A percentile compares a stretch with the other conserved stretches of the same genome.
Evolutionary conservation across 2,329 filamentous ascomycete genomes (phyloP).

Genomic region (Exophiala viscosa): DNA sequence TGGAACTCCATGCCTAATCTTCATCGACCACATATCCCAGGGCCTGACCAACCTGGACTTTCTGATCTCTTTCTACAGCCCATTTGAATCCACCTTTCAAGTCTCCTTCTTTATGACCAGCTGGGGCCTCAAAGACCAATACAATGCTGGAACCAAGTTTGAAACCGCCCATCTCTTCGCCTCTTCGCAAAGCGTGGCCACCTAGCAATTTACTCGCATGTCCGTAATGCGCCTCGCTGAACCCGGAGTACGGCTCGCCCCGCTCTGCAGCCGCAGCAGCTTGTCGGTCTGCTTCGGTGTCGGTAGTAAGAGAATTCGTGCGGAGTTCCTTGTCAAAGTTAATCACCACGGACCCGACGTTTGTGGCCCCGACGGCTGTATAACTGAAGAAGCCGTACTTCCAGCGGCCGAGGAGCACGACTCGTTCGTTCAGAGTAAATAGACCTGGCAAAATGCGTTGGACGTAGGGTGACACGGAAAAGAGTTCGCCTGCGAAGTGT

Average conservation of each 20-base stretch:
- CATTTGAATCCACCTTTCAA: constrained; percentile 71
- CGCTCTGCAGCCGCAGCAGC: constrained; percentile 72
- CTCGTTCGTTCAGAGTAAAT: constrained; percentile 94
- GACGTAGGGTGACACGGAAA: constrained; percentile 90
- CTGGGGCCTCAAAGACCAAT: constrained; percentile 90
- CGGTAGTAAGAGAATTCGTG: constrained; percentile 86
- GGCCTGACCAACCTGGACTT: constrained; percentile 82
- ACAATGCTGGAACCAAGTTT: constrained; percentile 93
- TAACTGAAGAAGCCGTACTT: constrained; percentile 97
- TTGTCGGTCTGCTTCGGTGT: constrained; percentile 83
- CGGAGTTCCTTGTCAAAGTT: constrained; percentile 95
- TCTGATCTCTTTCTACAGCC: constrained; percentile 82
- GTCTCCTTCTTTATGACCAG: constrained; percentile 52
- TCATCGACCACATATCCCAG: constrained; percentile 68
- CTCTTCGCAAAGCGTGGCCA: constrained; percentile 77
- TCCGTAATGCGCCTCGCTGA: constrained; percentile 84
- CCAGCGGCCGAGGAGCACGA: constrained; percentile 90
- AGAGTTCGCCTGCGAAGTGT: constrained; percentile 97
- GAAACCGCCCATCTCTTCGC: constrained; percentile 98
- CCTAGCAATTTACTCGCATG: constrained; percentile 71
- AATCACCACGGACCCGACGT: constrained; percentile 92
- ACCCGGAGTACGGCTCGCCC: constrained; percentile 84
- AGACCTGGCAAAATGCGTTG: constrained; percentile 88
- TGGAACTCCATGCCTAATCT: background rate
- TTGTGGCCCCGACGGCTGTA: constrained; percentile 92